phyloP scores from a whole-genome alignment of 2,329 filamentous ascomycete genomes.

The Ilyonectria mors-panacis region DNA sequence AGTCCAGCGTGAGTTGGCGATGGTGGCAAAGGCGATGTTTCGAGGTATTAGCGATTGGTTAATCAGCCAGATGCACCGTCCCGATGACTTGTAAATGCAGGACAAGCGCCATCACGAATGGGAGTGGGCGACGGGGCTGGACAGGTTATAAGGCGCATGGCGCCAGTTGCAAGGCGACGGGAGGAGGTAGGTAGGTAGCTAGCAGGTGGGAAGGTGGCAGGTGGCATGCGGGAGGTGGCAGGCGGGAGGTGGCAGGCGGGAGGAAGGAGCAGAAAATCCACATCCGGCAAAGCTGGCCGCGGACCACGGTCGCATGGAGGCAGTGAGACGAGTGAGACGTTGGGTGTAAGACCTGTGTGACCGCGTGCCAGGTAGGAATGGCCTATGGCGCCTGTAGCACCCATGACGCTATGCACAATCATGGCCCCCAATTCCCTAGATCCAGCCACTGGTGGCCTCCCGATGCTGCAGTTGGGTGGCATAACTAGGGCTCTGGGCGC shows the following conservation, averaged over 20 bases:
- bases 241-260: constrained; percentile 1
- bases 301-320: constrained; percentile 25
- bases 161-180: background rate
- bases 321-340: constrained; percentile 20
- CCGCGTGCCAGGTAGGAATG: background rate
- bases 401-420: too few species aligned
- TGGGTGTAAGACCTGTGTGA: constrained; percentile 1
- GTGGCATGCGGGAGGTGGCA: background rate
- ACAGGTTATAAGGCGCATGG: constrained; percentile 13
- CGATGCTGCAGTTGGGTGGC: too few species aligned
- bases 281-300: constrained; percentile 26
- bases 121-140: constrained; percentile 16
- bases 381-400: too few species aligned
- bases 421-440: too few species aligned
- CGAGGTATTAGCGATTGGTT: constrained; percentile 4
- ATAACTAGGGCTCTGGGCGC: too few species aligned
- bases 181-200: background rate
- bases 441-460: too few species aligned
- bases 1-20: background rate
- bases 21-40: background rate
- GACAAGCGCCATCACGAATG: constrained; percentile 24
- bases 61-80: constrained; percentile 4
- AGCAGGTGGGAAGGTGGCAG: background rate
- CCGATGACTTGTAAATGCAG: constrained; percentile 19
- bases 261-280: background rate